These are phyloP conservation scores for Leptodontidium sp. DNA, from an alignment of 2,329 filamentous ascomycete species.

Conservation along the genomic window DNA sequence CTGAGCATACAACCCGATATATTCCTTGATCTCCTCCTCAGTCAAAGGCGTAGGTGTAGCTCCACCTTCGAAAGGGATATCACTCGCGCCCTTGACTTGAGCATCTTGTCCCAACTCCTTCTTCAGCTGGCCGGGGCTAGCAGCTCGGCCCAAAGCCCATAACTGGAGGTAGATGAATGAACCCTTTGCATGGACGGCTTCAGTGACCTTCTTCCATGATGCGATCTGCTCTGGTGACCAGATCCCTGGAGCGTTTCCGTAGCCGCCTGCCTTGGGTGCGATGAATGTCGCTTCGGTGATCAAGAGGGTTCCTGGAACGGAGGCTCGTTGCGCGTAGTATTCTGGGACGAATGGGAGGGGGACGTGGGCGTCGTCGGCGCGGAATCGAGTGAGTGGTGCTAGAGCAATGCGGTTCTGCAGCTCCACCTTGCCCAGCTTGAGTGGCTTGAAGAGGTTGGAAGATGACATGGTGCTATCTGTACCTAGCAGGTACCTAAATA, in stretches of 20 bases:
- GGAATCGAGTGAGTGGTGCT: slow-evolving; percentile 65
- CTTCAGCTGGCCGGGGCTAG: slow-evolving; percentile 30
- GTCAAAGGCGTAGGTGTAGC: slow-evolving; percentile 48
- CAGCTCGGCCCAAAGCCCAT: slow-evolving; percentile 64
- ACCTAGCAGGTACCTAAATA: not conserved
- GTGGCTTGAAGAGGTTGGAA: slow-evolving; percentile 53
- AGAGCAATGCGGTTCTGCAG: slow-evolving; percentile 59
- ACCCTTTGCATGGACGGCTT: slow-evolving; percentile 66
- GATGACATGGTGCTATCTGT: slow-evolving; percentile 20
- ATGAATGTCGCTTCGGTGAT: slow-evolving; percentile 64
- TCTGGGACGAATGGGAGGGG: slow-evolving; percentile 54
- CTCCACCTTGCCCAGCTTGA: slow-evolving; percentile 51
- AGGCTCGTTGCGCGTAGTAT: slow-evolving; percentile 62
- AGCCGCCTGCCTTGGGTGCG: slow-evolving; percentile 54
- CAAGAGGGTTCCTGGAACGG: slow-evolving; percentile 60
- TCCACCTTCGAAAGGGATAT: slow-evolving; percentile 37
- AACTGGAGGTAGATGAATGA: slow-evolving; percentile 66
- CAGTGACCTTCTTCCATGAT: slow-evolving; percentile 65
- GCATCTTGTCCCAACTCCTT: slow-evolving; percentile 39
- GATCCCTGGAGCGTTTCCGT: slow-evolving; percentile 62
- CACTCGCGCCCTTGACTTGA: slow-evolving; percentile 37
- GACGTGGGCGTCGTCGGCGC: slow-evolving; percentile 56
- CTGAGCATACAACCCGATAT: slow-evolving; percentile 48
- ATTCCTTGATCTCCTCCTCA: slow-evolving; percentile 48
- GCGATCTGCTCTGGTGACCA: slow-evolving; percentile 60